Conservation (phyloP, 495 filamentous ascomycete species). For the Xylaria scruposa region DNA sequence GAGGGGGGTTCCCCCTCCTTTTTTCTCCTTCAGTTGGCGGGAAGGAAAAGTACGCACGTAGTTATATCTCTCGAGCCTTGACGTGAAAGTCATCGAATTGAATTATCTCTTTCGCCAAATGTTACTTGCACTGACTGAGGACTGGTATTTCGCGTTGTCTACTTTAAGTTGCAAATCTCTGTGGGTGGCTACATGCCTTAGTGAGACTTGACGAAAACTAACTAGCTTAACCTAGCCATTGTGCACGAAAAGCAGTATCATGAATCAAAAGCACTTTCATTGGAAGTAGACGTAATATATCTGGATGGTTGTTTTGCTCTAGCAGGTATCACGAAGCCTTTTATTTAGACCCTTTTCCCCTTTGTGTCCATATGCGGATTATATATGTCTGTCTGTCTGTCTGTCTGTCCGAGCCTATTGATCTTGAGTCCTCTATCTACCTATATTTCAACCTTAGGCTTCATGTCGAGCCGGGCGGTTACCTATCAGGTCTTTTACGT, state of each 20-base stretch:
- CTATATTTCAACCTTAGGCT: slow-evolving; percentile 4
- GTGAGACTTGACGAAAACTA: no score
- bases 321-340: slow-evolving; percentile 4
- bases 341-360: slow-evolving; percentile 2
- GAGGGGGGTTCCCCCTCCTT: not conserved
- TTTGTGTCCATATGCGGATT: not conserved
- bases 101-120: not conserved
- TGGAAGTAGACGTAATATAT: not conserved
- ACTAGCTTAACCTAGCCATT: no score
- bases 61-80: not conserved
- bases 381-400: not conserved
- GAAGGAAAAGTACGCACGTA: not conserved
- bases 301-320: not conserved
- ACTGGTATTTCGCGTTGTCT: not conserved
- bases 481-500: not conserved
- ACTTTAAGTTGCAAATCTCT: not conserved
- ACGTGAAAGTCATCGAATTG: not conserved
- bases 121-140: not conserved
- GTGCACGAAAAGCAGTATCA: no score
- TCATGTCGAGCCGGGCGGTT: not conserved
- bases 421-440: slow-evolving; percentile 15
- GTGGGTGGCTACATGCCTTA: not conserved
- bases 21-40: not conserved
- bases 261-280: not conserved
- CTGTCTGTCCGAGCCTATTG: slow-evolving; percentile 1